phyloP scores from a whole-genome alignment of 2,329 filamentous ascomycete genomes.

The Curvularia sp. region DNA sequence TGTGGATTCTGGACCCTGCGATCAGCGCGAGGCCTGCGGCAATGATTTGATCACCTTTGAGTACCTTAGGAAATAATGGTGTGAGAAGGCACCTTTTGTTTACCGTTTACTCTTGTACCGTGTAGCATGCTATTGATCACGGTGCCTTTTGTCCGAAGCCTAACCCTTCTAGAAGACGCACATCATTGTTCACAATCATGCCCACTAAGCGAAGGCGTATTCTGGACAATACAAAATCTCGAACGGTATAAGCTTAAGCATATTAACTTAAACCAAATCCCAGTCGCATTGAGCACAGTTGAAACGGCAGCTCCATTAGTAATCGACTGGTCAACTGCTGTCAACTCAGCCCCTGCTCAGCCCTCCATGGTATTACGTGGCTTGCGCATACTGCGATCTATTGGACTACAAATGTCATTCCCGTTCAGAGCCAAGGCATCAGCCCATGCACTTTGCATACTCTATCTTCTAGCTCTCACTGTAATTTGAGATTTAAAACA shows the following conservation, averaged over 20 bases:
- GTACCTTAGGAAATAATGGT: not conserved
- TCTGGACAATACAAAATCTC: not conserved
- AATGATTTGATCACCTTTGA: not conserved
- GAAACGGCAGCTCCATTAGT: too few relatives aligned
- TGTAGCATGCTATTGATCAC: not conserved
- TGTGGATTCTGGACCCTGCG: constrained; percentile 19
- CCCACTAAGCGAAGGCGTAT: not conserved
- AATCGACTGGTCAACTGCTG: too few relatives aligned
- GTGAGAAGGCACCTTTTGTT: not conserved
- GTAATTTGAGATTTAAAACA: not conserved
- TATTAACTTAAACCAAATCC: too few relatives aligned
- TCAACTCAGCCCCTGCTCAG: too few relatives aligned
- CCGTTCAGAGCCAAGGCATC: too few relatives aligned
- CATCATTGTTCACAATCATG: not conserved
- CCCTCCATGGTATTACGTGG: too few relatives aligned
- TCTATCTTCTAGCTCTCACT: not conserved
- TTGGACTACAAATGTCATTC: too few relatives aligned
- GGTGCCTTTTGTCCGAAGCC: not conserved
- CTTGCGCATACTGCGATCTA: too few relatives aligned
- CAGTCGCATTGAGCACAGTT: too few relatives aligned
- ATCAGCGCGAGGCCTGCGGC: not conserved
- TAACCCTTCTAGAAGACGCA: not conserved
- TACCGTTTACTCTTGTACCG: not conserved
- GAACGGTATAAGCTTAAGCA: too few relatives aligned
- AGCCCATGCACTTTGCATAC: too few relatives aligned